phyloP scores from a whole-genome alignment of 2,329 filamentous ascomycete genomes.

The Neofusicoccum umdonicola region DNA sequence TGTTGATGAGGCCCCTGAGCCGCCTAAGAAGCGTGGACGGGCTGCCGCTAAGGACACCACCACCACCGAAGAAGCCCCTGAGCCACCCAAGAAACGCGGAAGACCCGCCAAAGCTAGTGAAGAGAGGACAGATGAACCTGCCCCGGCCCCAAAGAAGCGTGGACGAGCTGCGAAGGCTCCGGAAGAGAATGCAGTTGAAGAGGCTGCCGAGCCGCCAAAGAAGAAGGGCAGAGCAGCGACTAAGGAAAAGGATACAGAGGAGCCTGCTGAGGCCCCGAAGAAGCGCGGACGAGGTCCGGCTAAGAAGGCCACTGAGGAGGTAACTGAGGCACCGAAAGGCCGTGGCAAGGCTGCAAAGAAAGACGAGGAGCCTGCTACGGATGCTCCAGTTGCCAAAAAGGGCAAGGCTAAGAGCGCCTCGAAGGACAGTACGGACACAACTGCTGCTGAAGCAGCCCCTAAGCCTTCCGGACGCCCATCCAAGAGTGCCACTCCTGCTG shows the following conservation, averaged over 20 bases:
- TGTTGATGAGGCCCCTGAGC: neutral
- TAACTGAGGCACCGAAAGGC: neutral
- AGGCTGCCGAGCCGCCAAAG: constrained; percentile 12
- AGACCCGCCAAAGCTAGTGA: constrained; percentile 10
- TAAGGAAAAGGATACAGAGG: constrained; percentile 11
- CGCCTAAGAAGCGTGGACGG: constrained; percentile 4
- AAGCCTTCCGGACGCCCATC: constrained; percentile 1
- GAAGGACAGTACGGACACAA: neutral
- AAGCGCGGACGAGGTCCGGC: neutral
- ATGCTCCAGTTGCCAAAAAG: neutral
- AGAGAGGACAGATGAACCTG: neutral
- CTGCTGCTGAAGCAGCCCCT: neutral
- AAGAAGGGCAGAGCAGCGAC: constrained; percentile 17
- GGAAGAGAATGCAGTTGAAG: neutral
- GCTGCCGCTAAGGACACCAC: neutral
- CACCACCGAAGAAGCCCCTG: neutral
- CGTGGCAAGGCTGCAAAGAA: neutral
- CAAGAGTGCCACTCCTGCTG: neutral
- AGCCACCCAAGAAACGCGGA: constrained; percentile 3
- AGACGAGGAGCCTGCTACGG: neutral
- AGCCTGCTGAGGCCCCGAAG: constrained; percentile 22
- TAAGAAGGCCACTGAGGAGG: neutral
- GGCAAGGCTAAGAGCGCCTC: neutral
- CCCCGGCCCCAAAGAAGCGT: constrained; percentile 1
- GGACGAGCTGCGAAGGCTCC: constrained; percentile 14